A percentile compares a stretch with the other conserved stretches of the same genome.
These are phyloP conservation scores for Sechiopsis laciniata DNA, from an alignment of 306 rosid species.

Conservation along the genomic window DNA sequence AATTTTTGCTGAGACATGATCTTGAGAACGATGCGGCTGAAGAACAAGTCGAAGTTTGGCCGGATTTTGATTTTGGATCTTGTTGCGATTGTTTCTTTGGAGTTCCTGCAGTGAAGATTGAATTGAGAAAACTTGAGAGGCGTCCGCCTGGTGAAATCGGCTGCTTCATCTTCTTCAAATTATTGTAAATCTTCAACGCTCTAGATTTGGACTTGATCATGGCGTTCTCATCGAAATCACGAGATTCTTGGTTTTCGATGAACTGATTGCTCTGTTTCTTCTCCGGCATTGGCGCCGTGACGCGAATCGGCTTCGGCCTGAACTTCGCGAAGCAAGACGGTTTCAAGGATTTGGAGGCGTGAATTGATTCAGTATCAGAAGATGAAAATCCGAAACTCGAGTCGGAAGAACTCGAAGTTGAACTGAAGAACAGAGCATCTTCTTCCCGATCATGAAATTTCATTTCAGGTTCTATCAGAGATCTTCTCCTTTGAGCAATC, in stretches of 20 bases:
- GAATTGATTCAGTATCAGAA: constrained; percentile 69
- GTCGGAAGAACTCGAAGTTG: constrained; percentile 70
- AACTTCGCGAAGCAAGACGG: constrained; percentile 46
- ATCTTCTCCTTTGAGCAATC: constrained; percentile 19
- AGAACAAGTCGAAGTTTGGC: constrained; percentile 46
- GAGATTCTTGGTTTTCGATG: constrained; percentile 20
- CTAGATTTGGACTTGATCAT: constrained; percentile 64
- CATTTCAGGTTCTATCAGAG: constrained; percentile 23
- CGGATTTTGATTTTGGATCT: constrained; percentile 24
- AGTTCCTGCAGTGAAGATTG: constrained; percentile 43
- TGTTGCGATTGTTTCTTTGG: constrained; percentile 28
- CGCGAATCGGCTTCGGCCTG: constrained; percentile 47
- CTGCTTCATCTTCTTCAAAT: constrained; percentile 80
- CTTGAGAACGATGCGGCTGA: constrained; percentile 70
- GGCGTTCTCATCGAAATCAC: constrained; percentile 24
- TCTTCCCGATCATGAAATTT: constrained; percentile 34
- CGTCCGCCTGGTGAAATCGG: constrained; percentile 82
- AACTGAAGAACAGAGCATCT: constrained; percentile 57
- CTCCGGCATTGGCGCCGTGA: constrained; percentile 26
- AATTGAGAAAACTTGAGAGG: constrained; percentile 59
- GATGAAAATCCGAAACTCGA: constrained; percentile 80
- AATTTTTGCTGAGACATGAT: constrained; percentile 68
- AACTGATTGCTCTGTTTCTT: constrained; percentile 18
- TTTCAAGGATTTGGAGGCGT: constrained; percentile 27
- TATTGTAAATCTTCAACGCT: constrained; percentile 66